Evolutionary conservation across 2,329 filamentous ascomycete species (phyloP).

Genomic region (Alternaria novae-zelandiae): DNA sequence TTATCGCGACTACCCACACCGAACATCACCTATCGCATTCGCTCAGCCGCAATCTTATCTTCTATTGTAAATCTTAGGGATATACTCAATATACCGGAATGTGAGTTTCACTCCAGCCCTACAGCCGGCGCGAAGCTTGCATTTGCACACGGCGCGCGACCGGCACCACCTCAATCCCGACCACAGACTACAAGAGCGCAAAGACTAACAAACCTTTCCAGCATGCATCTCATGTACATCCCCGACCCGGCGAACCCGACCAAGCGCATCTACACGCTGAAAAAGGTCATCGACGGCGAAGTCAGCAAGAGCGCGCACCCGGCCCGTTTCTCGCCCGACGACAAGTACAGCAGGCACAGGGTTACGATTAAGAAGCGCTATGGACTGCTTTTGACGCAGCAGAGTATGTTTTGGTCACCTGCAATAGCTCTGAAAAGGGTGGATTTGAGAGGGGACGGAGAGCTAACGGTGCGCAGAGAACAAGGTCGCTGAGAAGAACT

Average conservation of each 20-base stretch:
- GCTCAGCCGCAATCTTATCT: neutral
- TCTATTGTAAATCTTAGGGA: neutral
- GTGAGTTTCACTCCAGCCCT: neutral
- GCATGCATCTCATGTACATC: constrained; percentile 84
- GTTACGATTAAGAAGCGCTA: constrained; percentile 96
- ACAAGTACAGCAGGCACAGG: constrained; percentile 95
- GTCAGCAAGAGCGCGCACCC: constrained; percentile 97
- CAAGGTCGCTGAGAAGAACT: constrained; percentile 31
- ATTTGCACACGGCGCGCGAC: neutral
- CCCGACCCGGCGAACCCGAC: constrained; percentile 70
- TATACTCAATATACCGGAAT: neutral
- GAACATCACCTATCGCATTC: neutral
- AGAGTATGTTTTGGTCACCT: constrained; percentile 53
- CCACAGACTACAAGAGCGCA: neutral
- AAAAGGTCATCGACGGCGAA: constrained; percentile 81
- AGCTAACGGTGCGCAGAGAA: constrained; percentile 26
- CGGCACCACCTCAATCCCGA: neutral
- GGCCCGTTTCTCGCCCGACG: constrained; percentile 94
- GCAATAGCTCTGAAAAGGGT: too few relatives aligned
- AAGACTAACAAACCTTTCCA: constrained; percentile 17
- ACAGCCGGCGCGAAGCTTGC: neutral
- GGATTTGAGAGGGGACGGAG: too few relatives aligned
- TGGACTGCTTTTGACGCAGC: constrained; percentile 84
- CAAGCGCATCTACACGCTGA: constrained; percentile 92
- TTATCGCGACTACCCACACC: constrained; percentile 4